phyloP scores from a whole-genome alignment of 305 asterid genomes.

The Striga hermonthica region DNA sequence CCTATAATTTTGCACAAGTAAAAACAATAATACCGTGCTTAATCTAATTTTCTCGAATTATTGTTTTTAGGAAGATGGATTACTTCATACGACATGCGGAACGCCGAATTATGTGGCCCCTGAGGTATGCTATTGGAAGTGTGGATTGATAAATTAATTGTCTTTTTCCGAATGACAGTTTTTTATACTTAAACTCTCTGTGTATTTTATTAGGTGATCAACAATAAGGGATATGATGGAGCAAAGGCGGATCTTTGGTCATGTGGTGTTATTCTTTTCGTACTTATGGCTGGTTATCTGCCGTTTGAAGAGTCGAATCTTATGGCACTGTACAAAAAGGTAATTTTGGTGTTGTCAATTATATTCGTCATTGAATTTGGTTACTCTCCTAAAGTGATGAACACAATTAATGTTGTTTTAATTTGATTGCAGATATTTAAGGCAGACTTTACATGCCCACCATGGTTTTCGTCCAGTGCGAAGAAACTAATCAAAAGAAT shows the following conservation, averaged over 20 bases:
- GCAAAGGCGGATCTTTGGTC: conserved; percentile 99
- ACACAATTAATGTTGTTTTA: conserved; percentile 15
- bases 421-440: conserved; percentile 69
- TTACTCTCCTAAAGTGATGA: conserved; percentile 16
- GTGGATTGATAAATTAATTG: no score
- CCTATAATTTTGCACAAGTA: no score
- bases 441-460: conserved; percentile 86
- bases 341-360: conserved; percentile 21
- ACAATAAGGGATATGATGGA: conserved; percentile 95
- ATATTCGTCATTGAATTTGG: not conserved
- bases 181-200: no score
- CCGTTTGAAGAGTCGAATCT: conserved; percentile 95
- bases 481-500: conserved; percentile 87
- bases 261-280: conserved; percentile 95
- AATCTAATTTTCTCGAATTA: conserved; percentile 21
- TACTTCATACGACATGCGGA: conserved; percentile 96
- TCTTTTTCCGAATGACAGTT: no score
- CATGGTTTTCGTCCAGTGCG: conserved; percentile 87
- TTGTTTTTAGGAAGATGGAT: conserved; percentile 79
- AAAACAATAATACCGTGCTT: not conserved
- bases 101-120: conserved; percentile 99
- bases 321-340: conserved; percentile 86
- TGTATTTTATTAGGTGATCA: conserved; percentile 56
- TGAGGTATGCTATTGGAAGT: conserved; percentile 47
- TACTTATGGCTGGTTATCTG: conserved; percentile 92